Base-by-base conservation (phyloP, 495 filamentous ascomycete genomes). In the Talaromyces ruber region DNA sequence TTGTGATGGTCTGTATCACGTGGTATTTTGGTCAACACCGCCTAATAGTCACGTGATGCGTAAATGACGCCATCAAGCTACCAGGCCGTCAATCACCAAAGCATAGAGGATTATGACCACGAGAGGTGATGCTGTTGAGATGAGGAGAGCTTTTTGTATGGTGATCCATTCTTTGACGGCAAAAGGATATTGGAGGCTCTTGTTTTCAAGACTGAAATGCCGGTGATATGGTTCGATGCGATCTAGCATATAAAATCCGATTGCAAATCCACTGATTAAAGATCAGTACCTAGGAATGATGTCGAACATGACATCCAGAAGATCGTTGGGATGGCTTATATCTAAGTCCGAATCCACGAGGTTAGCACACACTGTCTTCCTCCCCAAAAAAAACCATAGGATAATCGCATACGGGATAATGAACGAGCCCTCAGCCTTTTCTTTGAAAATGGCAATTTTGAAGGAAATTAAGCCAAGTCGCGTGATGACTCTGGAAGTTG, bases 131-230 rank as follows among this genome's bases (percentile, higher is more conserved):
- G 77, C 67, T 22, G 84, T 77, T 58, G 78, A 79, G 65, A 87
- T 79, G 30, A 86, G 66, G 21, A 84, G 72, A 12, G 87, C 81
- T 22, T 82, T 67, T 51, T 72, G 66, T 14, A 87, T 84, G 0
- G 85, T 81, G 22, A 95, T 84, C 12, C 88, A 89, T 71, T 95
- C 90, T 25, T 89, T 77, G 1, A 76, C 81, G 62, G 88, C 87
- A 65, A 83, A 91, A 11, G 91, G 91, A 63, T 92, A 95, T 65
- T 82, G 81, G 5, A 88, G 74, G 34, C 82, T 83, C 58, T 79
- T 81, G 64, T 88, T 86, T 30, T 70, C 65, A 18, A 87, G 74
- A n/a, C 84, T 82, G 68, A 83, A 83, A 65, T 74, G 63, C 68
- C 84, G 87, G 67, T 84, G 79, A 72, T 72, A 82, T n/a, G 81